Evolutionary conservation across 805 yeast species (phyloP), one percentile per base, ranked within the genome.

Genomic region (Saturnispora hagleri): DNA sequence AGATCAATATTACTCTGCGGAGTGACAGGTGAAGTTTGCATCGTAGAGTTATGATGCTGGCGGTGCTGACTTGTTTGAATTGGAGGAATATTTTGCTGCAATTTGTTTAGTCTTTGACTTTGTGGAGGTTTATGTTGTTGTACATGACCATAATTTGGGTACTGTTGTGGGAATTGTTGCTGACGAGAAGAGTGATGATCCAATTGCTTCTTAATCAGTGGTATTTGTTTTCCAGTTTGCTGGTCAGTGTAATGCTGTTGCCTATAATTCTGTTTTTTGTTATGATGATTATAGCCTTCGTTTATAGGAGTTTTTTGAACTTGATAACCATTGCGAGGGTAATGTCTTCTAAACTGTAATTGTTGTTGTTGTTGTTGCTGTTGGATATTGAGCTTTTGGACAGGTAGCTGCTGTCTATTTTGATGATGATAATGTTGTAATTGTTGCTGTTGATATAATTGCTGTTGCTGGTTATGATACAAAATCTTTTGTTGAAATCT

Each of bases 61-160:
- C 33, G 49, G 15, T 40, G 45, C n/a, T 33, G 50, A 26, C 46
- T 49, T 38, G 34, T 43, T 53, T 54, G 45, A 52, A 47, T 41
- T 46, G 28, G 28, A 22, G 43, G 31, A 18, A 48, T 45, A 13
- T 47, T 49, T 17, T 47, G 51, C 17, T 64, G 67, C 31, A 61
- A 13, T 41, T 41, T 22, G 24, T 12, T 22, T 6, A 22, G n/a
- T 41, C 44, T 41, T 13, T 41, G 66, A 46, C 65, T 45, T 22
- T 42, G 18, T 4, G 50, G 47, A 28, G 20, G 46, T 18, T 44
- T 49, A 43, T 47, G 49, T 27, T 47, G 49, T 9, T 10, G 24
- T 3, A 22, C 13, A 9, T 34, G 35, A 17, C 47, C 43, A 24
- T 43, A 27, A n/a, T 12, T 34, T 26, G 27, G 41, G 17, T 49